Base-by-base conservation (phyloP, 176 grass and related monocot species). In the Tillandsia fasciculata region DNA sequence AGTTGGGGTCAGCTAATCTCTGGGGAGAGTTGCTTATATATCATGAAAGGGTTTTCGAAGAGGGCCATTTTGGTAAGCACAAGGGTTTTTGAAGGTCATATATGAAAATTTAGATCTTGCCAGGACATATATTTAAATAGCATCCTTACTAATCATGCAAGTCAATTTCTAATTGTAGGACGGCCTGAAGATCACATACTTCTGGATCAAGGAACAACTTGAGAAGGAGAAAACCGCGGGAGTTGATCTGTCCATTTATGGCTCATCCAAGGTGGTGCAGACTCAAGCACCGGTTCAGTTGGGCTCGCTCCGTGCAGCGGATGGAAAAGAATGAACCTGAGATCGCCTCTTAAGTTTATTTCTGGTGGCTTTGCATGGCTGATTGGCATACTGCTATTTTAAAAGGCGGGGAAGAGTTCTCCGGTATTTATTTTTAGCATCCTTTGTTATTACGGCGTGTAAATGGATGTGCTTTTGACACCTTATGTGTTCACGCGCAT, bases 191-290 rank as follows among this genome's bases (percentile, higher is more conserved):
- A 28, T 94, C 78, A 94, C 90, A 15, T 94, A 94, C 65, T 89
- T 94, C 78, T 94, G 90, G 90, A 94, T 94, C 76, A 94, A 94
- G 69, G 90, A 87, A 74, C 86, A 94, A 70, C 80, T 89, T 12
- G 86, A 89, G 68, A 94, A 94, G 69, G 83, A 89, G 75, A 84
- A 79, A 85, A 57, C 67, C 3, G 26, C 67, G 66, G 90, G 86
- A 28, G 2, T 81, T 13, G 74, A 88, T 33, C 51, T 88, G 12
- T 71, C 85, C 1, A 50, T 51, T 2, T 88, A 93, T 1, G 83
- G 90, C 9, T 88, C 90, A 11, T 93, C 90, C 3, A 93, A 94
- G 68, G 86, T 94, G 69, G 90, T 90, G 48, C 64, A 51, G 18
- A 90, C 91, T 17, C 83, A 96, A 63, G 83, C 87, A 12, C 91